phyloP scores from a whole-genome alignment of 2,329 filamentous ascomycete genomes.

The Scedosporium aurantiacum region DNA sequence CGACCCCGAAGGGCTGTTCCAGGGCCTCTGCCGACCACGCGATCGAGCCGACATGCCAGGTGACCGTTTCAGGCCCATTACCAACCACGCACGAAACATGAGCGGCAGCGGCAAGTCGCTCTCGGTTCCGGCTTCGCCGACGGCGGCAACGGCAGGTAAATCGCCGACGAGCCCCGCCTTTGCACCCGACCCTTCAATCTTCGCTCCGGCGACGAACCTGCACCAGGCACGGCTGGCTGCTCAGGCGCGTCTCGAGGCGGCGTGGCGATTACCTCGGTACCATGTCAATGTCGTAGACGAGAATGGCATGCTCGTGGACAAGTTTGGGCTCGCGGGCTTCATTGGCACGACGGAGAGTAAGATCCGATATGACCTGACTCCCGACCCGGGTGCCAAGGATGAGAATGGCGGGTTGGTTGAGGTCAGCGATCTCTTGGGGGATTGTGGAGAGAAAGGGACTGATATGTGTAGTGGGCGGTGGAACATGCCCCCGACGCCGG shows the following conservation, averaged over 20 bases:
- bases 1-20: conserved; percentile 59
- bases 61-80: conserved; percentile 30
- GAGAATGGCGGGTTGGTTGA: conserved; percentile 45
- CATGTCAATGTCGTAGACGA: conserved; percentile 47
- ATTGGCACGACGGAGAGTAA: conserved; percentile 47
- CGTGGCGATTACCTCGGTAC: conserved; percentile 41
- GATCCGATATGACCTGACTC: conserved; percentile 49
- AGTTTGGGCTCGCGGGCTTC: conserved; percentile 47
- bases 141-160: conserved; percentile 8
- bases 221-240: conserved; percentile 48
- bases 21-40: conserved; percentile 55
- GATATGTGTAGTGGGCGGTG: conserved; percentile 35
- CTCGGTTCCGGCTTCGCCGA: neutral
- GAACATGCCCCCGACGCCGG: conserved; percentile 27
- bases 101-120: conserved; percentile 1
- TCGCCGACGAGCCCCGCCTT: conserved; percentile 25
- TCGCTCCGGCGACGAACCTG: conserved; percentile 31
- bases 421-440: conserved; percentile 36
- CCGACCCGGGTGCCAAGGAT: conserved; percentile 45
- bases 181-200: conserved; percentile 12
- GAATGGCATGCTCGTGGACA: conserved; percentile 37
- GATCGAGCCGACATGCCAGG: conserved; percentile 40
- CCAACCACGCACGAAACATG: conserved; percentile 3
- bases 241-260: conserved; percentile 52
- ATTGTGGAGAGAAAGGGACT: conserved; percentile 28